Evolutionary conservation across 441 rosid species (phyloP), one percentile per base, ranked within the genome.

Genomic region (Euphorbia celastroides): DNA sequence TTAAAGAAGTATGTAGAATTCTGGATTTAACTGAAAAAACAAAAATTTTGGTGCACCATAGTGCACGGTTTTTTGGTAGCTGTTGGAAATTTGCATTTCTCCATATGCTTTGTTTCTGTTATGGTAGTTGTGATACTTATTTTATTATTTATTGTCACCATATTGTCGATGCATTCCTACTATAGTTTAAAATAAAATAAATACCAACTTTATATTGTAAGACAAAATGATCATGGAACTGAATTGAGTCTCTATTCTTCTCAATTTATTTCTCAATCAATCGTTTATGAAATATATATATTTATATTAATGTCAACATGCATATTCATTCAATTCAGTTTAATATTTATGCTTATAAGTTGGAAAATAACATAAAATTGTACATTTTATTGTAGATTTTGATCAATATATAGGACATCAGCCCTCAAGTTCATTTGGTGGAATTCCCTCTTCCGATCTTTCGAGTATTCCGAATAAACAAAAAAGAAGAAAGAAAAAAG

Each of bases 401-500:
- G 84, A 77, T 14, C 73, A 68, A 55, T 70, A 76, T 16, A 48
- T 56, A 59, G 82, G 77, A 56, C 73, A 13, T 42, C 80, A 70
- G 57, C 55, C 83, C 6, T 30, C 79, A 1, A 74, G 74, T 16
- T 62, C 68, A 28, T 64, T 72, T 51, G 71, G 34, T 54, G 85
- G 78, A 60, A 12, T 63, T 51, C 67, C 78, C 19, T 32, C 79
- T 0, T 50, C 81, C 2, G 86, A 77, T 62, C 20, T 71, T 72
- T 9, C 38, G 9, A 34, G 38, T 9, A 34, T 34, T 34, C 75
- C 87, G 1, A 88, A 82, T 83, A 85, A 84, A 70, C 74, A 78
- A 2, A 84, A 71, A 71, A 65, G 80, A 66, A 88, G 74, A 69
- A 85, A 81, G 81, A 78, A 72, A 68, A 69, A 66, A 32, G 56